A percentile compares a stretch with the other conserved stretches of the same genome.
These are phyloP conservation scores for Verticillium albo-atrum DNA, from an alignment of 2,329 filamentous ascomycete genomes.

Conservation along the genomic window DNA sequence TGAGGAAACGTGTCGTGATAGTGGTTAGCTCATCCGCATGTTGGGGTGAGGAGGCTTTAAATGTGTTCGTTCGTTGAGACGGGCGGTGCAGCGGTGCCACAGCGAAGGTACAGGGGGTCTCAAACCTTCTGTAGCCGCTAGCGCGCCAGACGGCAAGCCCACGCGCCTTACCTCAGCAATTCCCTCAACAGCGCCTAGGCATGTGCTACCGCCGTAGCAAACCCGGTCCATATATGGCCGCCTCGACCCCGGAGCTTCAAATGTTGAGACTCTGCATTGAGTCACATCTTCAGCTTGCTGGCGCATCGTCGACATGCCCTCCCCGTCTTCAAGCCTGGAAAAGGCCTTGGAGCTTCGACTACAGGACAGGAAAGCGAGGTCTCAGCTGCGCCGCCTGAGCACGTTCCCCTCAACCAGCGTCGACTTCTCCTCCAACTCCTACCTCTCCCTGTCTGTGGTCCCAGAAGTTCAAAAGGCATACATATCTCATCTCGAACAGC, in stretches of 20 bases:
- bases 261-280: background rate
- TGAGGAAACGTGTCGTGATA: background rate
- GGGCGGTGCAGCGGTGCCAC: background rate
- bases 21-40: background rate
- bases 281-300: background rate
- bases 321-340: conserved; percentile 3
- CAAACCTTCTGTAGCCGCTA: background rate
- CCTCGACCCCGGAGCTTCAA: background rate
- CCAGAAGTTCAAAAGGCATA: conserved; percentile 57
- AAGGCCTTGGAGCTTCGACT: conserved; percentile 4
- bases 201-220: background rate
- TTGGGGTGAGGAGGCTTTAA: background rate
- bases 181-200: background rate
- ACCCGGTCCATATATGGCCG: background rate
- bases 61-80: background rate
- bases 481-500: conserved; percentile 33
- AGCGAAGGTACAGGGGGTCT: background rate
- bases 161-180: background rate
- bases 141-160: background rate
- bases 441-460: conserved; percentile 67
- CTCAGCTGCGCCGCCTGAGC: conserved; percentile 39
- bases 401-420: conserved; percentile 62
- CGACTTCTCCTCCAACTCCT: conserved; percentile 75
- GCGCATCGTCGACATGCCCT: background rate
- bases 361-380: conserved; percentile 17